Conservation (phyloP, 169 alveolate species). For the Perkinsus marinus region DNA sequence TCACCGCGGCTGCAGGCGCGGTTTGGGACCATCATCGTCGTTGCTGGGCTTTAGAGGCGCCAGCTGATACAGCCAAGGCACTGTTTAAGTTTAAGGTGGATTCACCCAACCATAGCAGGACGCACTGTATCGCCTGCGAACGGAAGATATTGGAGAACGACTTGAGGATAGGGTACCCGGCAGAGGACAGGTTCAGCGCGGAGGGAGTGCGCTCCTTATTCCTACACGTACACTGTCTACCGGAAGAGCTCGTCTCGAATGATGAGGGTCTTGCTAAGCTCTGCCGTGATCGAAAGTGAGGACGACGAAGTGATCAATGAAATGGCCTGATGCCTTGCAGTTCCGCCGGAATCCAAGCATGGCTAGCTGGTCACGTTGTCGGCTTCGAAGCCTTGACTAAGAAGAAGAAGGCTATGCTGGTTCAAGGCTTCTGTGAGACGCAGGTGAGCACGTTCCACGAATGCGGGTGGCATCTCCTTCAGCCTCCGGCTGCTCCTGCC, state of each 20-base stretch:
- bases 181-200: neutral
- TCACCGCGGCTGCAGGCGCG: neutral
- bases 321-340: neutral
- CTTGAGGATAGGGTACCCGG: neutral
- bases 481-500: neutral
- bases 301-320: neutral
- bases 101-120: neutral
- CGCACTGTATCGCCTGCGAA: neutral
- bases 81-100: neutral
- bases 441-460: neutral
- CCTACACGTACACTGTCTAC: neutral
- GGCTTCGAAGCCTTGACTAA: neutral
- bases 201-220: neutral
- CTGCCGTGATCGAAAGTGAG: neutral
- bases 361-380: neutral
- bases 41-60: neutral
- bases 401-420: neutral
- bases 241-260: neutral
- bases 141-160: neutral
- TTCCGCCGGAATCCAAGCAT: neutral
- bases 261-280: neutral
- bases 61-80: neutral
- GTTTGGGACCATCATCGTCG: neutral
- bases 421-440: neutral
- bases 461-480: neutral